Evolutionary conservation across 495 filamentous ascomycete genomes (phyloP), one percentile per base, ranked within the genome.

Genomic region (Penicillium pancosmium): DNA sequence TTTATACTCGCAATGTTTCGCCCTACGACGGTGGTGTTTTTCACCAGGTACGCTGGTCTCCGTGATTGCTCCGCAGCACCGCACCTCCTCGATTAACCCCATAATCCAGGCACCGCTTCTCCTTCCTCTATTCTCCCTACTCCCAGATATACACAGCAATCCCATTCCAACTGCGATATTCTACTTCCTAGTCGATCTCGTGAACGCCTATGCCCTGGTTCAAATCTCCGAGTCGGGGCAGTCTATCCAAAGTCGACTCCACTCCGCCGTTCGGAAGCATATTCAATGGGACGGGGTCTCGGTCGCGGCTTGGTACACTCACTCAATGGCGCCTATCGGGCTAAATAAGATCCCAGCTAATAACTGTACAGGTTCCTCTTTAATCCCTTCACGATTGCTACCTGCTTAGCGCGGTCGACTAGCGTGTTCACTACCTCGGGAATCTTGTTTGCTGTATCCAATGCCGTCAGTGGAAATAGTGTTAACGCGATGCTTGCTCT

Each of bases 21-120:
- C 94, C 94, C 1, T 98, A 98, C 73, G 93, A 98, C 73, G 94
- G 94, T 56, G 94, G 94, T 57, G 91, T 98, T 71, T 98, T 91
- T 74, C 92, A 98, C 78, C 94, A 98, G 77, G 88, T 88, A 74
- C 52, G 70, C 48, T 19, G 23, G 44, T 18, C 49, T 27, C 12
- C 19, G 41, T 48, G 35, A 25, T 43, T 52, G 18, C 40, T 46
- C 33, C 58, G 34, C 13, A 31, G 10, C 21, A 52, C 57, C 41
- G 10, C 21, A 52, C 57, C 41, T 38, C 36, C n/a, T 18, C 33
- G 35, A 55, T 56, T 64, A 46, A 58, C 49, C 15, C 49, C 13
- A 54, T 51, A 35, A 56, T 44, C 5, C n/a, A 91, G 86, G 94
- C 94, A 25, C 94, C 94, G 11, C 82, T 98, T 31, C 83, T 98